Percentiles rank a stretch among this genome's conserved stretches.
Evolutionary conservation across 805 yeast species (phyloP).

Genomic region (Myxozyma lipomycoides): DNA sequence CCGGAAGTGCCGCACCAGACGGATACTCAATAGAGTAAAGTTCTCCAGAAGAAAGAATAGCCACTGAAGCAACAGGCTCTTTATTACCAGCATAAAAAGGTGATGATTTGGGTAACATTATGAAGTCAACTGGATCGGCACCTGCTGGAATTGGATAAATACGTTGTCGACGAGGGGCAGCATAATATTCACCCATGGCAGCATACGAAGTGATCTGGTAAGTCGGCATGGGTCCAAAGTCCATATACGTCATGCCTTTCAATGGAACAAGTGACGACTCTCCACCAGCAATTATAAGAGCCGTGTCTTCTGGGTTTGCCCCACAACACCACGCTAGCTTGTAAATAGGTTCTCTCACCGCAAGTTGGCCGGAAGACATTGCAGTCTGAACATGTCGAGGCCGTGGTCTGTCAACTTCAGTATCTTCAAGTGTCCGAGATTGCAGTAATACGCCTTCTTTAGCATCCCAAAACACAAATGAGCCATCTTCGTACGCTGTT

Average conservation of each 20-base stretch:
- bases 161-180: constrained; percentile 53
- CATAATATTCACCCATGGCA: constrained; percentile 73
- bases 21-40: constrained; percentile 60
- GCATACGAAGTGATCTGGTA: constrained; percentile 79
- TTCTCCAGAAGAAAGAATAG: constrained; percentile 60
- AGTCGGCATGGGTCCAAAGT: constrained; percentile 75
- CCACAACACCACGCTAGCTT: constrained; percentile 75
- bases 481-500: constrained; percentile 76
- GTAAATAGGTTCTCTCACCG: constrained; percentile 40
- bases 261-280: constrained; percentile 45
- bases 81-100: constrained; percentile 81
- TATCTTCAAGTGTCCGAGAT: constrained; percentile 68
- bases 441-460: constrained; percentile 66
- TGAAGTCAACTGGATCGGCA: constrained; percentile 44
- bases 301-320: constrained; percentile 73
- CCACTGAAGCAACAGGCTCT: constrained; percentile 62
- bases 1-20: constrained; percentile 48
- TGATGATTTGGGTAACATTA: constrained; percentile 55
- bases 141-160: constrained; percentile 52
- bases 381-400: background rate
- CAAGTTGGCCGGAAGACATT: background rate
- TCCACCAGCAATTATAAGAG: constrained; percentile 67
- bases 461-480: constrained; percentile 91
- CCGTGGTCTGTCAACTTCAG: constrained; percentile 55
- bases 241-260: constrained; percentile 52